Percentiles rank a stretch among this genome's conserved stretches.
Conservation (phyloP, 257 asterid species). For the Solanum habrochaites region DNA sequence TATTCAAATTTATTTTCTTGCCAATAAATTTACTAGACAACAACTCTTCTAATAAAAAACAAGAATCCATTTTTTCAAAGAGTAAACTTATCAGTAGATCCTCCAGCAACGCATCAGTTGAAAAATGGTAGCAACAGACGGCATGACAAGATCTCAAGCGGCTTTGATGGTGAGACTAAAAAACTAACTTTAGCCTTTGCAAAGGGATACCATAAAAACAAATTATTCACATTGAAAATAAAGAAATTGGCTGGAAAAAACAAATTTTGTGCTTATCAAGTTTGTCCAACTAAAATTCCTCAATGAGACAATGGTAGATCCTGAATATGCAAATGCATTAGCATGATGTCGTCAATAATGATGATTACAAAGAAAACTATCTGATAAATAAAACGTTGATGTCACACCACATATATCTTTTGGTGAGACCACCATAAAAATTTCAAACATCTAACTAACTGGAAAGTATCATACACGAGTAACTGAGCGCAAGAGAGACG, state of each 20-base stretch:
- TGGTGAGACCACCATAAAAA: background rate
- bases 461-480: background rate
- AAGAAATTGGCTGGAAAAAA: background rate
- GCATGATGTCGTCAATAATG: background rate
- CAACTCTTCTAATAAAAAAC: background rate
- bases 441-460: background rate
- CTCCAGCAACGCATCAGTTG: background rate
- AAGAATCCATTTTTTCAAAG: background rate
- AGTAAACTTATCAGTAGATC: background rate
- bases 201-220: background rate
- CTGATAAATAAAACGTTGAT: background rate
- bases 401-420: background rate
- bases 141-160: background rate
- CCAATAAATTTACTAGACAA: background rate
- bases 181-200: background rate
- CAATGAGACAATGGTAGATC: background rate
- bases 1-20: no score
- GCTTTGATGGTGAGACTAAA: background rate
- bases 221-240: background rate
- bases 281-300: background rate
- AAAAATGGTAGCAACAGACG: background rate
- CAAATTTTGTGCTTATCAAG: background rate
- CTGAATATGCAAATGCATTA: background rate
- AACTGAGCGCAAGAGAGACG: background rate
- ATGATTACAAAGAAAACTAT: background rate